These are phyloP conservation scores for Neonothopanus nambi DNA, from an alignment of 1,284 basidiomycete genomes.

Conservation along the genomic window DNA sequence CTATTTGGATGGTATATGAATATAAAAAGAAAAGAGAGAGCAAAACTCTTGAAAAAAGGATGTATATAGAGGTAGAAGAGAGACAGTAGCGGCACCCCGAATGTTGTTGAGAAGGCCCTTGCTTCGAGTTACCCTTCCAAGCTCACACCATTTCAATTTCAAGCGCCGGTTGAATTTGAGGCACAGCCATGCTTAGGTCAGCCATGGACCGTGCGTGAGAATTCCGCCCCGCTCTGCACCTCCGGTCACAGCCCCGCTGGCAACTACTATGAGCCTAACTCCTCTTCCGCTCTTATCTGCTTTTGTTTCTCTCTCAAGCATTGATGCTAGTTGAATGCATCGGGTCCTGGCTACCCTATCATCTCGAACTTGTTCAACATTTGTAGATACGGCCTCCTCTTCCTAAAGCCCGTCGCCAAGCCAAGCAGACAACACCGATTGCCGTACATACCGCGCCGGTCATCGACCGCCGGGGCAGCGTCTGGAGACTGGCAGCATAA, in stretches of 20 bases:
- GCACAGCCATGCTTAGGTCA: conserved; percentile 2
- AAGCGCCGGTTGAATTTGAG: background rate
- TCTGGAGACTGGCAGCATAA: no score
- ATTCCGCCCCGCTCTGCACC: background rate
- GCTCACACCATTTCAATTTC: conserved; percentile 3
- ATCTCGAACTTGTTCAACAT: no score
- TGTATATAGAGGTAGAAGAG: background rate
- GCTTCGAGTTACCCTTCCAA: background rate
- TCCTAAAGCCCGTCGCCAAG: no score
- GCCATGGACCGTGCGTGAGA: background rate
- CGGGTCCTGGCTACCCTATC: no score
- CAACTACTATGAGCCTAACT: no score
- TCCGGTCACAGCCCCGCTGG: background rate
- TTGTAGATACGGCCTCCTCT: no score
- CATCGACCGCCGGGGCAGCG: no score
- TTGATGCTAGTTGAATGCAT: no score
- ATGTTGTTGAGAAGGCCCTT: background rate
- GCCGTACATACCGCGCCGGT: no score
- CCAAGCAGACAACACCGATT: no score
- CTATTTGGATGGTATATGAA: background rate
- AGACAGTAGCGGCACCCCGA: background rate
- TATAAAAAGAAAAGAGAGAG: background rate
- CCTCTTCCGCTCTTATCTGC: no score
- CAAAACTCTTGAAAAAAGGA: background rate
- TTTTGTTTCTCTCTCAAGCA: no score